Evolutionary conservation across 1,139 yeast species (phyloP), one percentile per base, ranked within the genome.

Genomic region (Hanseniaspora sp.): DNA sequence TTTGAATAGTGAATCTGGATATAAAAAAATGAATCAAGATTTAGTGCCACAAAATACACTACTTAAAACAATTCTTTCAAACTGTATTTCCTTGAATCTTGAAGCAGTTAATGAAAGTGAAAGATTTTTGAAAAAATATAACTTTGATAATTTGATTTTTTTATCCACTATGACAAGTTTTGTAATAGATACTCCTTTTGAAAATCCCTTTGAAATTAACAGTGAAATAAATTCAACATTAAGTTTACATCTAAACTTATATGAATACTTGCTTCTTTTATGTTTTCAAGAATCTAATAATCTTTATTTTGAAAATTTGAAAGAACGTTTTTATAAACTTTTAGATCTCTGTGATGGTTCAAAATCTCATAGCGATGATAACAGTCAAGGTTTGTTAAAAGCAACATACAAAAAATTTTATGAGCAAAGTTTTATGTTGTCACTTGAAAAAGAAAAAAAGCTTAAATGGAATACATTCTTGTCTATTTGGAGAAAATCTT

Each of bases 131-230:
- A 49, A 49, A 43, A 35, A 49, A 11, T 37, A 42, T 17, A 29
- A 30, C 7, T 49, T 29, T n/a, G 31, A 42, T 12, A 35, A 49
- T 38, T 44, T 49, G 17, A 30, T 43, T 35, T 42, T 37, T 8
- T 42, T 38, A 9, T 17, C 47, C 7, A 30, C 12, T 7, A 7
- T 49, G 18, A 35, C 53, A 23, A 33, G 15, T 5, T 13, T 49
- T n/a, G 39, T 49, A n/a, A 30, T 49, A 13, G 42, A 37, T 31
- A 43, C 46, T 6, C 53, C 53, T 1, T 49, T 49, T 30, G 2
- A n/a, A 37, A 31, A 49, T 37, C 43, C 47, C 1, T 35, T 28
- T 12, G 7, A 23, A 17, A 29, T 11, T 18, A 3, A 7, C 5
- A 17, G 13, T 12, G 28, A n/a, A 8, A 17, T 13, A 12, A 12